These are phyloP conservation scores for Globisporangium lucens DNA, from an alignment of 352 stramenopile species.

Conservation along the genomic window DNA sequence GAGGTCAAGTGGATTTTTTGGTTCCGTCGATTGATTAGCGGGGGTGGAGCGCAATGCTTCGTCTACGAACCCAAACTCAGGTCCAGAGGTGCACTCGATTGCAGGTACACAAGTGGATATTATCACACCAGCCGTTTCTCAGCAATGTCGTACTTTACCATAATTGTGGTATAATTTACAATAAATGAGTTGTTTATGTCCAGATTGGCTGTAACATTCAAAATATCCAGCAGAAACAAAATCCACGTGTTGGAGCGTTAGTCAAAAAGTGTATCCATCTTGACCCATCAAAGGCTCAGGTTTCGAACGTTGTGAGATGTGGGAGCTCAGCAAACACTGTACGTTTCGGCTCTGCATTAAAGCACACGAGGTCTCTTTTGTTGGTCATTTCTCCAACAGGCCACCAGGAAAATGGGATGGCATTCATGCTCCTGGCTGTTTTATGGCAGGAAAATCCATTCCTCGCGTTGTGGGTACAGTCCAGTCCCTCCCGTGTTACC, in stretches of 20 bases:
- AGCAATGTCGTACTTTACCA: no score
- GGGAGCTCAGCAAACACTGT: no score
- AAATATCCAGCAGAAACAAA: no score
- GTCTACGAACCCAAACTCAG: constrained; percentile 1
- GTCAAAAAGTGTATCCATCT: no score
- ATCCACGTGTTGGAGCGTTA: no score
- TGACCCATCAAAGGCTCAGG: not conserved
- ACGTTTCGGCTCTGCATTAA: not conserved
- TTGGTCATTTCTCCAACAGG: no score
- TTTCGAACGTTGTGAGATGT: no score
- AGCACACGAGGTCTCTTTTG: not conserved
- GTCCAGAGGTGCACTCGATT: not conserved
- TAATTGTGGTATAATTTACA: no score
- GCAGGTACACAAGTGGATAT: not conserved
- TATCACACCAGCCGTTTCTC: no score
- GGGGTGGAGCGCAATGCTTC: not conserved
- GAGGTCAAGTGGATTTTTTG: constrained; percentile 6
- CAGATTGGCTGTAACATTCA: no score
- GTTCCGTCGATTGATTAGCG: not conserved
- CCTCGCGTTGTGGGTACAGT: not conserved
- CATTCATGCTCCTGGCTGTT: not conserved
- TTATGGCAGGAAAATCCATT: constrained; percentile 9
- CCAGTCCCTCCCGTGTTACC: not conserved
- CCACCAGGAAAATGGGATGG: no score
- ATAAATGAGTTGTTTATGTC: no score